phyloP scores from a whole-genome alignment of 169 alveolate genomes.

The Plasmodium knowlesi region DNA sequence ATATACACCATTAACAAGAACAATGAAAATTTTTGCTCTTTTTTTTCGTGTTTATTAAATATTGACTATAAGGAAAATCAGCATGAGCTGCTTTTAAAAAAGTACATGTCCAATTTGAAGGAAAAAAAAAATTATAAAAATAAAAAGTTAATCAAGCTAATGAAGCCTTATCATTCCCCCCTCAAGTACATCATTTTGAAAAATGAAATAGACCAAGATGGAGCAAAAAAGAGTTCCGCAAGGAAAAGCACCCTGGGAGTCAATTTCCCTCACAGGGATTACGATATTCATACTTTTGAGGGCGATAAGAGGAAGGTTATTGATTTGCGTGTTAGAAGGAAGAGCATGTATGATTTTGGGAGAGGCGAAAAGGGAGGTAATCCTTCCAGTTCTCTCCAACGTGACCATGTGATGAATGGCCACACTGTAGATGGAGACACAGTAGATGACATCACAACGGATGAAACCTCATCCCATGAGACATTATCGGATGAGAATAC shows the following conservation, averaged over 20 bases:
- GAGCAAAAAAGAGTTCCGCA: not conserved
- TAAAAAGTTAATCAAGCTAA: constrained; percentile 40
- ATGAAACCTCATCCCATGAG: not conserved
- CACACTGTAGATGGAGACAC: not conserved
- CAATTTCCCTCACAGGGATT: not conserved
- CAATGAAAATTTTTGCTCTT: constrained; percentile 41
- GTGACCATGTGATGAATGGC: not conserved
- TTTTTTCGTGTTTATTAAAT: constrained; percentile 36
- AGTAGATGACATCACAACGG: not conserved
- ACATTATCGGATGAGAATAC: not conserved
- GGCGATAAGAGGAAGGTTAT: not conserved
- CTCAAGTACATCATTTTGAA: constrained; percentile 64
- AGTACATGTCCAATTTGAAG: constrained; percentile 35
- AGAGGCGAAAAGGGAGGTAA: not conserved
- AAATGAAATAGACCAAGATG: constrained; percentile 47
- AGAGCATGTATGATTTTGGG: constrained; percentile 6
- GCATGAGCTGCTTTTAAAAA: constrained; percentile 50
- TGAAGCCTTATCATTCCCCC: constrained; percentile 76
- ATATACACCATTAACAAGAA: constrained; percentile 63
- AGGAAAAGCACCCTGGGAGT: constrained; percentile 10
- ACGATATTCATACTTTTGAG: not conserved
- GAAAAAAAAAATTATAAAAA: constrained; percentile 50
- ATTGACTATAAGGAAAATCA: constrained; percentile 56
- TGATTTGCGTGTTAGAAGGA: not conserved
- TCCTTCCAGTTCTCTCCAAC: not conserved